Base-by-base conservation (phyloP, 2,329 filamentous ascomycete genomes). In the Pyrenophora seminiperda region DNA sequence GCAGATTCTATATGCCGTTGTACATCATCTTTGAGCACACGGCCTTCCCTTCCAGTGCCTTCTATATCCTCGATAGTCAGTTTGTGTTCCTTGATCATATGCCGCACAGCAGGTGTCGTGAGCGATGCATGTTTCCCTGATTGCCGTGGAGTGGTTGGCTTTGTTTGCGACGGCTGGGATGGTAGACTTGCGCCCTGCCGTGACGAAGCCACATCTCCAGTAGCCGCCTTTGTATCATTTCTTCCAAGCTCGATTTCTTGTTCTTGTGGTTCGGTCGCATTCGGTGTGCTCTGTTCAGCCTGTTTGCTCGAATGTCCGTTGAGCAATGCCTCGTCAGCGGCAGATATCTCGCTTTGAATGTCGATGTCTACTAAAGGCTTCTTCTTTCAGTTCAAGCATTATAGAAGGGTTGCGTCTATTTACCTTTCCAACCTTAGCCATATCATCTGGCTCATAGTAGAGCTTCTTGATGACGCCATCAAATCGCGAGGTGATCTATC, bases 381-480 rank as follows among this genome's bases (percentile, higher is more conserved):
- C 17, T 18, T 17, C 27, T 22, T 38, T 67, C 43, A 72, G 66
- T 41, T 19, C 17, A 11, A 9, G 29, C 19, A 45, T 14, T 24
- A 24, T 20, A 6, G 5, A 3, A 13, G 5, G 20, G 5, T 2
- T 19, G 22, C 41, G 11, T 14, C 31, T 7, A 7, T 58, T 24
- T 71, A 83, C 81, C 73, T 79, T 92, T 61, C 94, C 94, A 19
- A 97, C 95, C 68, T 90, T 91, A 42, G 93, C 93, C 83, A 97
- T 96, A 62, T 97, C 94, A 59, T 96, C 94, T 24, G 91, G 87
- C 57, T 97, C 91, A 73, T 96, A 97, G 76, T 97, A 85, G 36
- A 99, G 80, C 77, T 92, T 97, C 79, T 96, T 97, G 62, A 99
- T 93, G 0, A 97, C 88, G 17, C 94, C 94, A 50, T 92, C 86